phyloP scores from a whole-genome alignment of 1,139 yeast species.

The Hansenula lynferdii region DNA sequence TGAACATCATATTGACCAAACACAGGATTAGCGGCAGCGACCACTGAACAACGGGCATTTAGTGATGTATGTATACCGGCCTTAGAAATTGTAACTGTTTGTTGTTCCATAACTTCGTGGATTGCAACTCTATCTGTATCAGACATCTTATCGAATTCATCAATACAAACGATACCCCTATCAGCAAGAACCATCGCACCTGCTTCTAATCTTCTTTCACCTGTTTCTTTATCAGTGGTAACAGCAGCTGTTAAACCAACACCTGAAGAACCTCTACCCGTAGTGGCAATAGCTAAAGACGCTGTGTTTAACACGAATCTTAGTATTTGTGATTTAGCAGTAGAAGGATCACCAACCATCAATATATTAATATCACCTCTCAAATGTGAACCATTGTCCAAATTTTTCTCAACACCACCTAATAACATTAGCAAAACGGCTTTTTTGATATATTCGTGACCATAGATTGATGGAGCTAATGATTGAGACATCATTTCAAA shows the following conservation, averaged over 20 bases:
- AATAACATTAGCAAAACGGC: slow-evolving; percentile 88
- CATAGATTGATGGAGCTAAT: slow-evolving; percentile 93
- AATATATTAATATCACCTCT: slow-evolving; percentile 96
- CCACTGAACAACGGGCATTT: slow-evolving; percentile 94
- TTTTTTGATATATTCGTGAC: slow-evolving; percentile 85
- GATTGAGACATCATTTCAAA: slow-evolving; percentile 82
- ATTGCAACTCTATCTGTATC: slow-evolving; percentile 97
- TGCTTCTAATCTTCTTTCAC: slow-evolving; percentile 94
- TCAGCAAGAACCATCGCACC: slow-evolving; percentile 99
- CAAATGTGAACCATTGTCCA: slow-evolving; percentile 93
- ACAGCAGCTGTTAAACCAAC: slow-evolving; percentile 99
- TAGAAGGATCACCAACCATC: slow-evolving; percentile 99
- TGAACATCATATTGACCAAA: slow-evolving; percentile 96
- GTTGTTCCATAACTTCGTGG: slow-evolving; percentile 99
- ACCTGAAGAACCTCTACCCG: slow-evolving; percentile 99
- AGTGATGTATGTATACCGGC: slow-evolving; percentile 97
- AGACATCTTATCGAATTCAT: slow-evolving; percentile 97
- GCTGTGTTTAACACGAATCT: slow-evolving; percentile 95
- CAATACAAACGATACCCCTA: slow-evolving; percentile 96
- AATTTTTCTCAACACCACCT: slow-evolving; percentile 93
- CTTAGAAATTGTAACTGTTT: slow-evolving; percentile 96
- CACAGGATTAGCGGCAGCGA: slow-evolving; percentile 98
- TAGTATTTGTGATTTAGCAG: slow-evolving; percentile 94
- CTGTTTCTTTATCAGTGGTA: slow-evolving; percentile 93
- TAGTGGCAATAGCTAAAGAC: slow-evolving; percentile 92